Evolutionary conservation across 345 rosid species (phyloP).

Genomic region (Garcia nutans): DNA sequence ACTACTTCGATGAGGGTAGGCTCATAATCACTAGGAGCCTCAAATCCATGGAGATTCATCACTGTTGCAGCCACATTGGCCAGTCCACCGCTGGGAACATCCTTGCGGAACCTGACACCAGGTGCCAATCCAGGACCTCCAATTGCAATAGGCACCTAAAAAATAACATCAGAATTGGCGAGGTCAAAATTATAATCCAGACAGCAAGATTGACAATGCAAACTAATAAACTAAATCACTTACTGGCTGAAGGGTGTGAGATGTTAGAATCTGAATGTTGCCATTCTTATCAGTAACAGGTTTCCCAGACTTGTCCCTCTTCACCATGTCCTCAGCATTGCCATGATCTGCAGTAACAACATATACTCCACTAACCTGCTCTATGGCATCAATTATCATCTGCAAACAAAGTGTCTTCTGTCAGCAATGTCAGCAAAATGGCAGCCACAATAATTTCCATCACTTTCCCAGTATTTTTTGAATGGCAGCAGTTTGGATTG

Average conservation of each 20-base stretch:
- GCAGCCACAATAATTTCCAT: not conserved
- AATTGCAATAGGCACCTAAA: constrained; percentile 89
- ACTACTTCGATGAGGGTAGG: constrained; percentile 75
- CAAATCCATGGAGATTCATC: constrained; percentile 87
- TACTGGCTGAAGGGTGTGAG: constrained; percentile 94
- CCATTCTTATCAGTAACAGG: constrained; percentile 69
- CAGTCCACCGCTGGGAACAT: constrained; percentile 64
- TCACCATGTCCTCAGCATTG: constrained; percentile 97
- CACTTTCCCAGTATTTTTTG: not conserved
- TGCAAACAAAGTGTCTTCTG: constrained; percentile 33
- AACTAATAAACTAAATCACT: constrained; percentile 24
- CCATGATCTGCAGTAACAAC: constrained; percentile 98
- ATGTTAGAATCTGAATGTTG: constrained; percentile 82
- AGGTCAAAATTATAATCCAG: too few relatives aligned
- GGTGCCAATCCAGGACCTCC: constrained; percentile 82
- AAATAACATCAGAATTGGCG: not conserved
- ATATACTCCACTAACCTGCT: constrained; percentile 86
- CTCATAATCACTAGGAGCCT: constrained; percentile 84
- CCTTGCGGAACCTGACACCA: constrained; percentile 68
- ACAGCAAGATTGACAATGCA: too few relatives aligned
- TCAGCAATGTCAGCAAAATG: constrained; percentile 7
- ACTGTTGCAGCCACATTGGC: constrained; percentile 98
- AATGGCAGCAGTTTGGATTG: not conserved
- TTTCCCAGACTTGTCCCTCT: constrained; percentile 78
- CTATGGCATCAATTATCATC: constrained; percentile 82